Base-by-base conservation (phyloP, 768 basidiomycete genomes). In the Mycena kentingensis region DNA sequence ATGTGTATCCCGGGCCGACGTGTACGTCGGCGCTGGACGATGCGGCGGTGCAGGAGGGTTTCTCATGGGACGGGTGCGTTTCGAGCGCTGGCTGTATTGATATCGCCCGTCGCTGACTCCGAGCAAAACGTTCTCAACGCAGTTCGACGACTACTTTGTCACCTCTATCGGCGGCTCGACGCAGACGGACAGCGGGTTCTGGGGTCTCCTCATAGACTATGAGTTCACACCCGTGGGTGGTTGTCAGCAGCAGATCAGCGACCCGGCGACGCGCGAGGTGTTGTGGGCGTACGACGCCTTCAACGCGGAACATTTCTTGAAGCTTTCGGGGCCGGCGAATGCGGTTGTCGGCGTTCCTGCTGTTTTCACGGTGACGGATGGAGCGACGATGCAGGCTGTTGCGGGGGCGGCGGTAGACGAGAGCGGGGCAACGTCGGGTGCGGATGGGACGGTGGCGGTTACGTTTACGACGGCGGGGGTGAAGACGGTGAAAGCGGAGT, bases 131-230 rank as follows among this genome's bases (percentile, higher is more conserved):
- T 76, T 67, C 52, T 63, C 51, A 41, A 24, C 64, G 2, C 50
- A 71, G 29, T 76, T 73, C 39, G 76, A 78, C 57, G 77, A 78
- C 62, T 75, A 67, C 52, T 66, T 76, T 57, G 70, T 79, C 57
- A 72, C 70, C 15, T 57, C 63, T 29, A 77, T 78, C 46, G 73
- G 44, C 3, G 63, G 63, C 7, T 60, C 62, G 41, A 49, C 63
- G 1, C 58, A 73, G 42, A 70, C 70, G 0, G 50, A 46, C 2
- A 68, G n/a, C n/a, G n/a, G n/a, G n/a, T n/a, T n/a, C n/a, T n/a
- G n/a, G n/a, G n/a, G n/a, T n/a, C n/a, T n/a, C n/a, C n/a, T n/a
- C n/a, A n/a, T n/a, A n/a, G n/a, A n/a, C n/a, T n/a, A n/a, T n/a
- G n/a, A n/a, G n/a, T n/a, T n/a, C n/a, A n/a, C n/a, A n/a, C n/a